Evolutionary conservation across 352 stramenopile genomes (phyloP), one percentile per base, ranked within the genome.

Genomic region (Pythium periplocum): DNA sequence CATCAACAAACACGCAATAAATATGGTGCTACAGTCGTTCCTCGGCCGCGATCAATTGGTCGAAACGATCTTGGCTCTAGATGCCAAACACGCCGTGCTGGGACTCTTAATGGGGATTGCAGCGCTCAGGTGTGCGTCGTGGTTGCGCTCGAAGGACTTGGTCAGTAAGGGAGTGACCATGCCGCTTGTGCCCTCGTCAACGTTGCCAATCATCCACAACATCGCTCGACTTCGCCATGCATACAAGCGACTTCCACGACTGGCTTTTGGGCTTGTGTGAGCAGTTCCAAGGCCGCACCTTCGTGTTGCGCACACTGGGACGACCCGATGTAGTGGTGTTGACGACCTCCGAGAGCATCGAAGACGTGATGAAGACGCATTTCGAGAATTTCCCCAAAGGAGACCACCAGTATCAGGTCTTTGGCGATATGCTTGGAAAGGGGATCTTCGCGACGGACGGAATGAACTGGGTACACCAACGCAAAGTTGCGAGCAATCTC

Each of bases 401-500:
- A 1, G 43, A 45, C 7, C 62, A 59, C 42, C 60, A 76, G 32
- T 51, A 47, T 42, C 57, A 66, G 6, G 64, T 64, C 35, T 44
- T 86, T 45, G 12, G 34, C 8, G 72, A 87, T 49, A 38, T 93
- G 10, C 53, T 91, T 1, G 78, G 82, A 42, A 45, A 78, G 7
- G 81, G 83, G 45, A 88, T 94, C 59, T 90, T 94, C 44, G 62
- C 59, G 4, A 63, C 70, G 8, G 79, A 94, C 51, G 78, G 75
- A 4, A 54, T 66, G 12, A 33, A 48, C 34, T 94, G 83, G 83
- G 51, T 71, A 36, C 60, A 80, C 45, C 83, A 94, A 55, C 73
- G 83, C 51, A 93, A 93, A 55, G 83, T 66, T 0, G 81, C 86
- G 46, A 96, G 78, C 45, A 83, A 94, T 43, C 80, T 97, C 30